Evolutionary conservation across 2,329 filamentous ascomycete species (phyloP), one percentile per base, ranked within the genome.

Genomic region (Shiraia sp.): DNA sequence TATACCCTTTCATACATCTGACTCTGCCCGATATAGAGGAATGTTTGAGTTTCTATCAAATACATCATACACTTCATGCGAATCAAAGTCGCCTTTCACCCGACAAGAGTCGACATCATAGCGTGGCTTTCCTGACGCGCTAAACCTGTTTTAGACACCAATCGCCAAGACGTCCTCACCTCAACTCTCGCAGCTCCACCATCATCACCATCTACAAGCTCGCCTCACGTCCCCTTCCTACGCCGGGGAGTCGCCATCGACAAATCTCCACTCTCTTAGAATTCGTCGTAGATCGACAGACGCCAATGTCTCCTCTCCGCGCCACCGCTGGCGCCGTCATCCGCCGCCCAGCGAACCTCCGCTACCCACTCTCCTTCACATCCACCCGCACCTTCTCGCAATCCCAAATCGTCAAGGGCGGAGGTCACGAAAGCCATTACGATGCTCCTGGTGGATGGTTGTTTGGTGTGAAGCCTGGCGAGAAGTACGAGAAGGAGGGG

Each of bases 401-500:
- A 24, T 52, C 61, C 19, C 37, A 49, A 28, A 31, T 30, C 35
- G 36, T 42, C 32, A 43, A 45, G 15, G 47, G 45, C 22, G 60
- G 51, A n/a, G 56, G 57, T 55, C 83, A 87, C 75, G 87, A 83
- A 63, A 79, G 83, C 57, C 87, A 90, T 70, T 99, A 90, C 74
- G 93, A 99, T 58, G 85, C 91, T 33, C 92, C 93, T 2, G 81
- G 78, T 42, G 93, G 93, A 62, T 96, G 90, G 89, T 83, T 99
- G 62, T 96, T 88, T 72, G 91, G 91, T 56, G 81, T 96, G 61
- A 91, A 90, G 78, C 93, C 93, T 25, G 91, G 91, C 51, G 89
- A 96, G 82, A 95, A 96, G 79, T 85, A 89, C 68, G 83, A 95
- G 80, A 88, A 90, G 72, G 93, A 99, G 76, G 93, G 92, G 37